Base-by-base conservation (phyloP, 2,329 filamentous ascomycete genomes). In the Sordariomycetes sp. region DNA sequence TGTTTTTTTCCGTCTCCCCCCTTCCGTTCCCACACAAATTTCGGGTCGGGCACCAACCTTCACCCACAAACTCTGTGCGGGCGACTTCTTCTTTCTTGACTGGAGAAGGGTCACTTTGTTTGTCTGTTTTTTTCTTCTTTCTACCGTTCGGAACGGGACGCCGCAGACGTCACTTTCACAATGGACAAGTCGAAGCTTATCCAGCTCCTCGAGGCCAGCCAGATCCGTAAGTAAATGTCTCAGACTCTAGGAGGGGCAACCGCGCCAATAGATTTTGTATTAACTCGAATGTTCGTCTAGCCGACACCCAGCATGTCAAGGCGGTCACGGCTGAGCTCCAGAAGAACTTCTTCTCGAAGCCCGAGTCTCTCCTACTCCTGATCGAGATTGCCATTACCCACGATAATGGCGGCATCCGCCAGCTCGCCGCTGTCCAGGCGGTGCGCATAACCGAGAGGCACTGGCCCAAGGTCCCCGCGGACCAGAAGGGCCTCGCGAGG, bases 361-460 rank as follows among this genome's bases (percentile, higher is more conserved):
- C 92, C 45, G 82, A 90, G 66, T 89, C 90, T 17, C 83, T 97
- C 59, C 80, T 92, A 58, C 84, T 89, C 65, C 86, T 97, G 61
- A 82, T 97, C 64, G 90, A 96, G 73, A 85, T 96, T 66, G 80
- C 95, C 64, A 87, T 90, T 65, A 89, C 86, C 59, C 86, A 96
- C 71, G 77, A 84, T 60, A 78, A 84, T 67, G 70, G 80, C 53
- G 81, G 85, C 63, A 78, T 96, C 58, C 87, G 90, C 66, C 94
- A 97, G 77, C 81, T 95, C 62, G 90, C 94, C 56, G 89, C 91
- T 56, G 90, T 97, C 62, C 91, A 97, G 78, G 87, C 88, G 34
- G 79, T 90, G 60, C 86, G 90, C 65, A 79, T 95, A 52, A 87
- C 94, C 45, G 72, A 79, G 63, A 95, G 89, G 76, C 91, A 95